These are phyloP conservation scores for Fusarium sterilihyphosum DNA, from an alignment of 2,329 filamentous ascomycete genomes.

Conservation along the genomic window DNA sequence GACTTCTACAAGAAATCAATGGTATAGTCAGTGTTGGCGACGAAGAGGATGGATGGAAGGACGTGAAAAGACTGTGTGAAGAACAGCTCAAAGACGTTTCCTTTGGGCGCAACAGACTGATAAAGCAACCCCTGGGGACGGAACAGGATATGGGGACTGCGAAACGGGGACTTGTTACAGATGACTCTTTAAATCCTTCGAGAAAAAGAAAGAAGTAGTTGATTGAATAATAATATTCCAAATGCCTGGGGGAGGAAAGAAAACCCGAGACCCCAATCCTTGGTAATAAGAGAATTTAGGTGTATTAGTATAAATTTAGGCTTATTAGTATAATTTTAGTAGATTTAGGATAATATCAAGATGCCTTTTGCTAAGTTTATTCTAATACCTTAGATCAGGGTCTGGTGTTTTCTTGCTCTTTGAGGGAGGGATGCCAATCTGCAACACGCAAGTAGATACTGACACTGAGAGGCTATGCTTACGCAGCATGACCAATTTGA, in stretches of 20 bases:
- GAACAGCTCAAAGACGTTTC: background rate
- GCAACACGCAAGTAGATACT: background rate
- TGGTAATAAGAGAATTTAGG: background rate
- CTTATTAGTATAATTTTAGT: no score
- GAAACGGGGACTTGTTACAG: rapidly evolving
- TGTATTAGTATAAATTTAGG: no score
- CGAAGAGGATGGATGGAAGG: background rate
- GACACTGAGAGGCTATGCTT: background rate
- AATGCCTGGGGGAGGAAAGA: no score
- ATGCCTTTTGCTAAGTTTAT: background rate
- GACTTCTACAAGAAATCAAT: background rate
- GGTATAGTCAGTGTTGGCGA: rapidly evolving
- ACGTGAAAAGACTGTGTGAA: background rate
- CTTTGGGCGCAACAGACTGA: background rate
- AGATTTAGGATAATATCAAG: no score
- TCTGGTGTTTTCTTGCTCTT: background rate
- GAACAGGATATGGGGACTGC: rapidly evolving
- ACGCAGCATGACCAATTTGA: background rate
- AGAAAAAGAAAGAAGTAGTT: background rate
- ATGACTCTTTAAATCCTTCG: background rate
- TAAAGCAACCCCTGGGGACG: rapidly evolving
- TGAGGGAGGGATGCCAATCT: background rate
- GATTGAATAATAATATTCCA: rapidly evolving
- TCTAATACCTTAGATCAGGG: background rate
- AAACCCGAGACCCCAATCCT: no score